Evolutionary conservation across 169 alveolate genomes (phyloP).

Genomic region (Eimeria acervulina): DNA sequence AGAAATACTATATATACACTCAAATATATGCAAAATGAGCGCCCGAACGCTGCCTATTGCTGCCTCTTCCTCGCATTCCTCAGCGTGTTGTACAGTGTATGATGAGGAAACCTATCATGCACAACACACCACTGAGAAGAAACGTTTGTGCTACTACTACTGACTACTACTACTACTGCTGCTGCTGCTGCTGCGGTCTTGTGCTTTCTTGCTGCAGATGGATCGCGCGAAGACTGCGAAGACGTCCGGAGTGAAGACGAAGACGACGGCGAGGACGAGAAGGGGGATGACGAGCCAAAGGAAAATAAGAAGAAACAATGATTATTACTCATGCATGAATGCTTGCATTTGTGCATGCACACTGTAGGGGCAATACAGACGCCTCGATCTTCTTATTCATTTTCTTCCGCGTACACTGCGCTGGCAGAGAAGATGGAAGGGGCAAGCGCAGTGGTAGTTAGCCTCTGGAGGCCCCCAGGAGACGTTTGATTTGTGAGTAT

Average conservation of each 20-base stretch:
- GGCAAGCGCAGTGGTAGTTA: no score
- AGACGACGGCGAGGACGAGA: neutral
- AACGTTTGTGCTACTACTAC: neutral
- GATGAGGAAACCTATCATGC: no score
- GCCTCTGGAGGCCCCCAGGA: no score
- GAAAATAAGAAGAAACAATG: neutral
- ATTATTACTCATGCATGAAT: neutral
- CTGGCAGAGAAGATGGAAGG: no score
- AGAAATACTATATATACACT: no score
- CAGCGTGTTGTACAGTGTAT: no score
- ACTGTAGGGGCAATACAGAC: neutral
- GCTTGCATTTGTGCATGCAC: neutral
- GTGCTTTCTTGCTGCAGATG: conserved; percentile 17
- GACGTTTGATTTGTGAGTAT: no score
- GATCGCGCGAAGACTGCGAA: conserved; percentile 51
- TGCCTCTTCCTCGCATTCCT: no score
- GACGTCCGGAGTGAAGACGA: conserved; percentile 40
- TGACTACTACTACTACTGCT: neutral
- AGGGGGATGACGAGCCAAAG: neutral
- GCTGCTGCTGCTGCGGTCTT: neutral
- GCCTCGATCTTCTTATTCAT: no score
- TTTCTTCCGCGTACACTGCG: no score
- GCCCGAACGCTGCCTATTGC: no score
- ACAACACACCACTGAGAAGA: neutral
- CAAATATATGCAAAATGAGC: no score